phyloP scores from a whole-genome alignment of 495 filamentous ascomycete species.

The Endocarpon pusillum region DNA sequence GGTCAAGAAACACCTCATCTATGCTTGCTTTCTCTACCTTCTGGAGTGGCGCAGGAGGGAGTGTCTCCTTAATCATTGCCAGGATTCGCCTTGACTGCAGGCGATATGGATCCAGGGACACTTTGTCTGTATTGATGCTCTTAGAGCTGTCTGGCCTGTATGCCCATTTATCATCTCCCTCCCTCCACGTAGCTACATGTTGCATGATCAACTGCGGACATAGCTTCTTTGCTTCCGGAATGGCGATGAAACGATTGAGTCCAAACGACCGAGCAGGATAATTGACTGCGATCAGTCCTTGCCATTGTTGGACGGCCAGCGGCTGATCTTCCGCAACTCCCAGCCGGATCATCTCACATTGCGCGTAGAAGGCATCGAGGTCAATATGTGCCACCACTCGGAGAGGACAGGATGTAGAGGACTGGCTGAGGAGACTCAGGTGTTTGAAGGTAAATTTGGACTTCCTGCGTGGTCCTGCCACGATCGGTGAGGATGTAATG shows the following conservation, averaged over 20 bases:
- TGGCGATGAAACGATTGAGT: conserved; percentile 54
- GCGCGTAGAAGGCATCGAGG: conserved; percentile 95
- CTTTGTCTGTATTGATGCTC: conserved; percentile 76
- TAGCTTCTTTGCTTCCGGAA: conserved; percentile 69
- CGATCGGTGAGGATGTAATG: conserved; percentile 21
- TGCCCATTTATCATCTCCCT: conserved; percentile 79
- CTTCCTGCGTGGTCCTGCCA: conserved; percentile 22
- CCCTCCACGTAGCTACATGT: conserved; percentile 89
- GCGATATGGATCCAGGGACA: conserved; percentile 83
- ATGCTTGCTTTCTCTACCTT: conserved; percentile 82
- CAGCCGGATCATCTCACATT: conserved; percentile 84
- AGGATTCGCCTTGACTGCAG: conserved; percentile 72
- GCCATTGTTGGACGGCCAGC: conserved; percentile 70
- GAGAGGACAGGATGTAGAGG: conserved; percentile 55
- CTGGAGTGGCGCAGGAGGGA: conserved; percentile 42
- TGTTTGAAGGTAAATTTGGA: conserved; percentile 77
- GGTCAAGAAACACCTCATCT: conserved; percentile 81
- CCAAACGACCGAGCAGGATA: conserved; percentile 75
- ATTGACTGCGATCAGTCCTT: conserved; percentile 86
- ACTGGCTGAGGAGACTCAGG: conserved; percentile 54
- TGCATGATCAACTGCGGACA: conserved; percentile 75
- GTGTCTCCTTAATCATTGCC: conserved; percentile 56
- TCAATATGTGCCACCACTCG: conserved; percentile 85
- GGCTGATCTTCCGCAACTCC: conserved; percentile 56
- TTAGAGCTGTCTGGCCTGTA: conserved; percentile 64